These are phyloP conservation scores for Plasmodium billcollinsi DNA, from an alignment of 169 alveolate species.

Conservation along the genomic window DNA sequence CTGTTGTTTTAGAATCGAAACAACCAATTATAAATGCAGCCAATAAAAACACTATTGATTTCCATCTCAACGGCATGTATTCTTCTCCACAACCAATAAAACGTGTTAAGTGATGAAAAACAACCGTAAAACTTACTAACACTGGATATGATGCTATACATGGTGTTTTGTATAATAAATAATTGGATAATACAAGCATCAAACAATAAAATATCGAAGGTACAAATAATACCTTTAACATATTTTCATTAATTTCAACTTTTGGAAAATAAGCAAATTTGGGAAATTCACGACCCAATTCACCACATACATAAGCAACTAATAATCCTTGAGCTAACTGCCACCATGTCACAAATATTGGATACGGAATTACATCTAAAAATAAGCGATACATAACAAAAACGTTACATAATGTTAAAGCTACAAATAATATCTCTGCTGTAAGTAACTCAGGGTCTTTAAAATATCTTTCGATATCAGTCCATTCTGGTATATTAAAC, in stretches of 20 bases:
- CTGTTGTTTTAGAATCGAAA: conserved; percentile 92
- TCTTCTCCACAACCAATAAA: conserved; percentile 95
- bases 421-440: conserved; percentile 89
- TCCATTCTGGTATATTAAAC: conserved; percentile 83
- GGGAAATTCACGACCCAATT: conserved; percentile 89
- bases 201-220: conserved; percentile 92
- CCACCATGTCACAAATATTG: conserved; percentile 94
- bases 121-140: conserved; percentile 94
- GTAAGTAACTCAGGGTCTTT: conserved; percentile 91
- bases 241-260: conserved; percentile 85
- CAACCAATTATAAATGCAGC: conserved; percentile 92
- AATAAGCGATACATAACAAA: conserved; percentile 93
- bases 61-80: conserved; percentile 93
- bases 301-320: conserved; percentile 94
- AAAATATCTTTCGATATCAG: conserved; percentile 87
- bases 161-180: conserved; percentile 91
- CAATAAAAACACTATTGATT: conserved; percentile 89
- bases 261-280: conserved; percentile 91
- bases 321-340: conserved; percentile 93
- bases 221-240: conserved; percentile 86
- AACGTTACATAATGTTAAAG: conserved; percentile 92
- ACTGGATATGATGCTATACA: conserved; percentile 93
- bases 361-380: conserved; percentile 92
- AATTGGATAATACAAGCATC: conserved; percentile 93
- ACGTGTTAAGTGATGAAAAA: conserved; percentile 93